phyloP scores from a whole-genome alignment of 2,329 filamentous ascomycete species.

The Stagonosporopsis vannaccii region DNA sequence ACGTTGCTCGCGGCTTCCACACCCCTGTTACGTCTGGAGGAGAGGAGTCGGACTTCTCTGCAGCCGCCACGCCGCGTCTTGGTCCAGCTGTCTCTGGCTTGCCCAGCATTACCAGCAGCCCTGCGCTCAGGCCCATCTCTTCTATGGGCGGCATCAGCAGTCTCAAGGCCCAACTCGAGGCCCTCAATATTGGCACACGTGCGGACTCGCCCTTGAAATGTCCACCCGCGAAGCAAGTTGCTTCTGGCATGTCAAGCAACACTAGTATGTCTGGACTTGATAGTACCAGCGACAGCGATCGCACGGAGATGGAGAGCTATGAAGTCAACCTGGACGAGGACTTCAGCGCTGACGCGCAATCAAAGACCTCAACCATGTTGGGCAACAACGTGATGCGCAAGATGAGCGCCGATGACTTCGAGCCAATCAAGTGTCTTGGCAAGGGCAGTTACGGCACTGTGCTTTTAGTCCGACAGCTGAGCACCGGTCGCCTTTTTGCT shows the following conservation, averaged over 20 bases:
- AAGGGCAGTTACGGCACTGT: conserved; percentile 98
- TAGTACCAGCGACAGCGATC: conserved; percentile 66
- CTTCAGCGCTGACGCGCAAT: conserved; percentile 70
- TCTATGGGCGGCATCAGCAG: conserved; percentile 77
- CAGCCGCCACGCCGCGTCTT: conserved; percentile 52
- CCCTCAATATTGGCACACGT: conserved; percentile 70
- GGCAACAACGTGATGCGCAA: conserved; percentile 70
- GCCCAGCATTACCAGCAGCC: conserved; percentile 60
- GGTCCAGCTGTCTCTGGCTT: conserved; percentile 54
- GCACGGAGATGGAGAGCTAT: conserved; percentile 80
- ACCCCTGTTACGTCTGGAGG: conserved; percentile 61
- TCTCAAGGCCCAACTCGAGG: conserved; percentile 81
- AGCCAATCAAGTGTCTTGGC: conserved; percentile 87
- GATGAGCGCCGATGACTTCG: conserved; percentile 91
- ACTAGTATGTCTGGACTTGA: conserved; percentile 64
- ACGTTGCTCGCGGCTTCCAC: conserved; percentile 57
- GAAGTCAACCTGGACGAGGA: conserved; percentile 85
- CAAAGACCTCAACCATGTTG: conserved; percentile 44
- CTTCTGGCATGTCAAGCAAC: conserved; percentile 59
- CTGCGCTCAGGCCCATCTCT: conserved; percentile 59
- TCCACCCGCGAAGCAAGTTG: conserved; percentile 35
- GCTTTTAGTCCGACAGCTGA: conserved; percentile 85
- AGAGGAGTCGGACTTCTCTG: conserved; percentile 62
- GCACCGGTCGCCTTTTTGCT: conserved; percentile 88
- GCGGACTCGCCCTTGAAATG: conserved; percentile 62